Conservation (phyloP, 805 yeast genomes). For the Yarrowia yakushimensis region DNA sequence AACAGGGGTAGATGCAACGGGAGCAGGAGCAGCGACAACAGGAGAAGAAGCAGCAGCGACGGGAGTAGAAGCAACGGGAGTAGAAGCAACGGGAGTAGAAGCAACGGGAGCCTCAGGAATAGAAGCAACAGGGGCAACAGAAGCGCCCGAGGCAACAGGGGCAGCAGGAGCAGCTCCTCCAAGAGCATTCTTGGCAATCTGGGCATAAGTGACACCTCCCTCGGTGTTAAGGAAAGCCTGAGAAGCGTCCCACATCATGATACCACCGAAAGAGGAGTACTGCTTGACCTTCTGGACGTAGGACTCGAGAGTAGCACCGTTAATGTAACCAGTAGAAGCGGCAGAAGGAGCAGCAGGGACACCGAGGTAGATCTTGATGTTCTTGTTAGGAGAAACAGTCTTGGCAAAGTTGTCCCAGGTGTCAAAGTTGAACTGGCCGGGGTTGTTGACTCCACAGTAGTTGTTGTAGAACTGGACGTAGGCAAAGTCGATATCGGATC, state of each 20-base stretch:
- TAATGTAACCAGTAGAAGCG: constrained; percentile 56
- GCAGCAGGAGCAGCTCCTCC: background rate
- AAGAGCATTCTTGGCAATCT: constrained; percentile 17
- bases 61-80: background rate
- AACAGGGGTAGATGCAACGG: background rate
- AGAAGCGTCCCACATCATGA: constrained; percentile 84
- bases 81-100: background rate
- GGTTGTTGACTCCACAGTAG: constrained; percentile 40
- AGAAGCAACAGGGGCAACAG: background rate
- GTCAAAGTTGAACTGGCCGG: constrained; percentile 41
- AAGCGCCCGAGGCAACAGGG: background rate
- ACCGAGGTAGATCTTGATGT: constrained; percentile 58
- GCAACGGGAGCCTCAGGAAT: background rate
- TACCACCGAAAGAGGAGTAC: constrained; percentile 50
- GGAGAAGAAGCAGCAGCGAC: background rate
- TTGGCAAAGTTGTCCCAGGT: constrained; percentile 54
- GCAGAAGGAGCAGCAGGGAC: constrained; percentile 55
- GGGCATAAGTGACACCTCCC: background rate
- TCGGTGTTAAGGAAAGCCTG: constrained; percentile 42
- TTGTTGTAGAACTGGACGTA: constrained; percentile 69
- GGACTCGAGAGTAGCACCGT: constrained; percentile 40
- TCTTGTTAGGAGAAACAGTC: constrained; percentile 45
- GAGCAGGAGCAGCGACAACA: background rate
- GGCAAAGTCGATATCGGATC: constrained; percentile 53
- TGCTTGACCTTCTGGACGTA: constrained; percentile 33